These are phyloP conservation scores for Cicer pinnatifidum DNA, from an alignment of 306 rosid genomes.

Conservation along the genomic window DNA sequence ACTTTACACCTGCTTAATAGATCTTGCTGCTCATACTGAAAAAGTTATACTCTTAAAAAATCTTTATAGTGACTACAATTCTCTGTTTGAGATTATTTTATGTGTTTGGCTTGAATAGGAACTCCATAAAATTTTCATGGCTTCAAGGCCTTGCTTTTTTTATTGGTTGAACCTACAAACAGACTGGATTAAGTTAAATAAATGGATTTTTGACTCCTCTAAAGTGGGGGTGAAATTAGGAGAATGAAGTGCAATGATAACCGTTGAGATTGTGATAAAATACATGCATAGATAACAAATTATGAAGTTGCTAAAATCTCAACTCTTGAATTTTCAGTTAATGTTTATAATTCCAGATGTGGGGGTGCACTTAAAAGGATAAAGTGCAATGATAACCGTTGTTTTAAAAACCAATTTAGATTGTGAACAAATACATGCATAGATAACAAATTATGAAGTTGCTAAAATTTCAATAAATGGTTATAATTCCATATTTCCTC, in stretches of 20 bases:
- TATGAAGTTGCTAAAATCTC: not conserved
- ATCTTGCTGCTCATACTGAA: not conserved
- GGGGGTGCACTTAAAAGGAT: too few relatives aligned
- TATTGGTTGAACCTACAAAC: conserved; percentile 31
- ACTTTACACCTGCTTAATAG: not conserved
- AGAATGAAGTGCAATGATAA: not conserved
- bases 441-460: not conserved
- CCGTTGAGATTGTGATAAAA: not conserved
- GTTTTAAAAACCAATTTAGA: not conserved
- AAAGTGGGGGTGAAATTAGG: not conserved
- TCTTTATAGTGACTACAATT: not conserved
- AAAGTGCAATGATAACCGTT: not conserved
- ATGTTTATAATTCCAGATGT: not conserved
- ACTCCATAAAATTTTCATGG: not conserved
- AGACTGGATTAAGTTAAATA: not conserved
- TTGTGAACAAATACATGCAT: not conserved
- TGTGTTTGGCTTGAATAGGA: not conserved
- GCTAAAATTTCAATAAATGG: not conserved
- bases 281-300: conserved; percentile 1
- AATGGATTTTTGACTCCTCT: not conserved
- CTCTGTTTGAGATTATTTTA: not conserved
- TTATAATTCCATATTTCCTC: conserved; percentile 6
- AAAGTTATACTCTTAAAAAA: not conserved
- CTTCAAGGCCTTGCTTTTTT: conserved; percentile 14
- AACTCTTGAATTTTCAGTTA: not conserved